Evolutionary conservation across 495 filamentous ascomycete genomes (phyloP).

Genomic region (Podospora appendiculata): DNA sequence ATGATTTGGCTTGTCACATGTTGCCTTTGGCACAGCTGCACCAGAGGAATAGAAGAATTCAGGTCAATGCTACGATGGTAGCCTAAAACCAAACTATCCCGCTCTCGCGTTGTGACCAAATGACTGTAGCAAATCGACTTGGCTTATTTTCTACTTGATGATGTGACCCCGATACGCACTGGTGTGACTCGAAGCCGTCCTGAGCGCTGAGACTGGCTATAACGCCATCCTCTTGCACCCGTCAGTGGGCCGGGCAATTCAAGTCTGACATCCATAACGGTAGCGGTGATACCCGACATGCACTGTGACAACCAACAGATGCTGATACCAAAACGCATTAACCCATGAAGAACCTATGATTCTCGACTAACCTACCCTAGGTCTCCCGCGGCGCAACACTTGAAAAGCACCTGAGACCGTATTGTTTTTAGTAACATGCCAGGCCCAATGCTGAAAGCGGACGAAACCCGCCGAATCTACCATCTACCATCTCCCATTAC

Average conservation of each 20-base stretch:
- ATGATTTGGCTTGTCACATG: conserved; percentile 44
- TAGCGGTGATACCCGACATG: neutral
- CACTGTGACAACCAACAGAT: neutral
- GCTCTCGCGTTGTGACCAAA: neutral
- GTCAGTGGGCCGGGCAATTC: neutral
- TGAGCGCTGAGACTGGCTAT: too few species aligned
- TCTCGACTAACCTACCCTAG: conserved; percentile 15
- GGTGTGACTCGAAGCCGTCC: too few species aligned
- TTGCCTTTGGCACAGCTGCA: conserved; percentile 44
- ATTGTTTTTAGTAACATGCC: conserved; percentile 21
- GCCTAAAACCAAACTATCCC: conserved; percentile 1
- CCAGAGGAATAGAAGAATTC: conserved; percentile 28
- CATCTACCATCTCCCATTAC: conserved; percentile 9
- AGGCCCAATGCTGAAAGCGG: conserved; percentile 25
- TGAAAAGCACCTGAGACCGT: conserved; percentile 12
- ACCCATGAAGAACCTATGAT: conserved; percentile 5
- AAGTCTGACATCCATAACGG: neutral
- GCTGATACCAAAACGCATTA: neutral
- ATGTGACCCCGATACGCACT: too few species aligned
- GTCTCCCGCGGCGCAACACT: conserved; percentile 16
- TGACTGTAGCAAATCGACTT: too few species aligned
- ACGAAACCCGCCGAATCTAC: conserved; percentile 9
- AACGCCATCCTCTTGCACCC: too few species aligned
- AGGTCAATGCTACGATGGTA: conserved; percentile 17
- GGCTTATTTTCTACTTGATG: too few species aligned